Conservation (phyloP, 345 rosid species). For the Nephelium lappaceum region DNA sequence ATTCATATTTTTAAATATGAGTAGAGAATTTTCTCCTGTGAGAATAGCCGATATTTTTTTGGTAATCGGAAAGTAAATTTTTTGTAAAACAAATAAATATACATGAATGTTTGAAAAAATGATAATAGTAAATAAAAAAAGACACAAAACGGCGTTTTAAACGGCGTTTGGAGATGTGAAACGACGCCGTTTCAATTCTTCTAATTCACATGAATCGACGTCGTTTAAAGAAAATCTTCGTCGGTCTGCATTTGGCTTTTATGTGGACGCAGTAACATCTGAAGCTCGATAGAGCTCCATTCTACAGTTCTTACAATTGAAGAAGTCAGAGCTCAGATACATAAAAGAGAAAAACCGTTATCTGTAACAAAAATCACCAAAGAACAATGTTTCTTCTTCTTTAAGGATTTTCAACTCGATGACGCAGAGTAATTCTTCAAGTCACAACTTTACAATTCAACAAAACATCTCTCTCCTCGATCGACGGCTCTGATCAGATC, state of each 20-base stretch:
- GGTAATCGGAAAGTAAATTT: too few species aligned
- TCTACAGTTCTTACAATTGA: not conserved
- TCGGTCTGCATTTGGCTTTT: not conserved
- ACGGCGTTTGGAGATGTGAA: too few species aligned
- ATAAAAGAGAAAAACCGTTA: not conserved
- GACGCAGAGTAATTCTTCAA: not conserved
- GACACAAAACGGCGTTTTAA: too few species aligned
- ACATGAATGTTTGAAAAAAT: too few species aligned
- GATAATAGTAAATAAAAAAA: too few species aligned
- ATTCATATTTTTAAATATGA: too few species aligned
- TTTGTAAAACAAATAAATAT: too few species aligned
- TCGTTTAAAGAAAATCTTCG: not conserved
- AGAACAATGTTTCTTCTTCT: not conserved
- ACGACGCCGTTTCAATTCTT: too few species aligned
- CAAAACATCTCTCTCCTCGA: conserved; percentile 14
- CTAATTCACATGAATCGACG: not conserved
- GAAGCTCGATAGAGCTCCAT: conserved; percentile 7
- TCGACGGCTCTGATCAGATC: conserved; percentile 10
- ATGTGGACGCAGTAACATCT: not conserved
- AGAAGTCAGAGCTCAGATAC: not conserved
- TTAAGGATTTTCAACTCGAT: not conserved
- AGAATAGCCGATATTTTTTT: too few species aligned
- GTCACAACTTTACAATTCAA: not conserved
- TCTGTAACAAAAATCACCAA: not conserved
- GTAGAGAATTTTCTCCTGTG: too few species aligned